phyloP scores from a whole-genome alignment of 1,139 yeast species.

The Dujonia santamariae region DNA sequence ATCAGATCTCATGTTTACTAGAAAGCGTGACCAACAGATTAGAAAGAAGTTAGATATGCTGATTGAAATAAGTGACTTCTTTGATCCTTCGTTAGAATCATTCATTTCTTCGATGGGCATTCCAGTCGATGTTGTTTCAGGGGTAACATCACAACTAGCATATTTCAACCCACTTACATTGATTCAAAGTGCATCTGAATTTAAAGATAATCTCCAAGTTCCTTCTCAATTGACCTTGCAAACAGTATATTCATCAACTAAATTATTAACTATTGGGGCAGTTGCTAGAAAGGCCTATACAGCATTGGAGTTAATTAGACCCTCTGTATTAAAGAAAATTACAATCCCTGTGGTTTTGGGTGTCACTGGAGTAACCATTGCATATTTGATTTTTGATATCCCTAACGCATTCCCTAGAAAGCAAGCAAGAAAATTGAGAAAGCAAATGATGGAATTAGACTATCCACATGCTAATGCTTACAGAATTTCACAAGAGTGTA shows the following conservation, averaged over 20 bases:
- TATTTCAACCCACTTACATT: conserved; percentile 34
- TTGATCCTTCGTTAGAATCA: conserved; percentile 71
- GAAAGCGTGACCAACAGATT: conserved; percentile 57
- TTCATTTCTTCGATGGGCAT: conserved; percentile 44
- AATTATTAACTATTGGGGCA: conserved; percentile 43
- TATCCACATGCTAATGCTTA: conserved; percentile 76
- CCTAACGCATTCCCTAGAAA: conserved; percentile 89
- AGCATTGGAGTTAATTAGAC: conserved; percentile 25
- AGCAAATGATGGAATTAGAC: conserved; percentile 62
- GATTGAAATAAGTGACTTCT: conserved; percentile 64
- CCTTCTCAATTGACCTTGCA: conserved; percentile 42
- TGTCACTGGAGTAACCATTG: conserved; percentile 56
- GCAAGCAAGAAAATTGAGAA: conserved; percentile 66
- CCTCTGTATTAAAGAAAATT: conserved; percentile 30
- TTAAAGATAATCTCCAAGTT: conserved; percentile 33
- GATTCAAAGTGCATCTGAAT: conserved; percentile 28
- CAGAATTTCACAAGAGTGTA: conserved; percentile 77
- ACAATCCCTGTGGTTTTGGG: conserved; percentile 49
- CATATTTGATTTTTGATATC: conserved; percentile 72
- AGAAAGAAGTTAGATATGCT: conserved; percentile 58
- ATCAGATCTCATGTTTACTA: conserved; percentile 79
- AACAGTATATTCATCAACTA: conserved; percentile 45
- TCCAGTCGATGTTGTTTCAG: conserved; percentile 23
- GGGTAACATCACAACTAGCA: conserved; percentile 27
- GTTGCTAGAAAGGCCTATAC: conserved; percentile 30